Base-by-base conservation (phyloP, 345 rosid genomes). In the Aquilaria malaccensis region DNA sequence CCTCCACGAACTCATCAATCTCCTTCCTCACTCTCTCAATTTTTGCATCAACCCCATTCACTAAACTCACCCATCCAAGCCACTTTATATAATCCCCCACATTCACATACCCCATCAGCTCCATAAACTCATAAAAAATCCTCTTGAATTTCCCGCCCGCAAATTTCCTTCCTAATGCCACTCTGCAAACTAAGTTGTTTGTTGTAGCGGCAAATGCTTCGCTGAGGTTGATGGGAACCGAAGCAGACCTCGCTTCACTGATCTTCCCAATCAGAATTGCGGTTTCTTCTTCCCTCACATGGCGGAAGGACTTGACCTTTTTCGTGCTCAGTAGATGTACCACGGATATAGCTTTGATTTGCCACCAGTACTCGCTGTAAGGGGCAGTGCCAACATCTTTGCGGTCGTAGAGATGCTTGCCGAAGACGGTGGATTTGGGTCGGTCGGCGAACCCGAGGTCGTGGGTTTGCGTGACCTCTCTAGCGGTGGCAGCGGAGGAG, bases 341-440 rank as follows among this genome's bases (percentile, higher is more conserved):
- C 10, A 80, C 74, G 45, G 79, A 73, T 2, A 82, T 45, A 58
- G 83, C 78, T 70, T 73, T 86, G 64, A 84, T 69, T 58, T 84
- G 84, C 54, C 91, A 75, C 96, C 94, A 86, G 47, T 86, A 84
- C 61, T 89, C 87, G 10, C 89, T 85, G 30, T 86, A 83, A 0
- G 85, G 80, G 2, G 88, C 80, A 2, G 30, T 4, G 0, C 81
- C 37, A 13, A 83, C 31, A 50, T 85, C 85, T 32, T 74, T 73
- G 14, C 56, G n/a, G n/a, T n/a, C n/a, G n/a, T n/a, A n/a, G n/a
- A n/a, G n/a, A n/a, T n/a, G n/a, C n/a, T n/a, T n/a, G n/a, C n/a
- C n/a, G n/a, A n/a, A n/a, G n/a, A n/a, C n/a, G n/a, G n/a, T n/a
- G n/a, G n/a, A n/a, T n/a, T n/a, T n/a, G n/a, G n/a, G n/a, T n/a